A percentile compares a stretch with the other conserved stretches of the same genome.
These are phyloP conservation scores for Eucalyptus curtisii DNA, from an alignment of 345 rosid genomes.

Conservation along the genomic window DNA sequence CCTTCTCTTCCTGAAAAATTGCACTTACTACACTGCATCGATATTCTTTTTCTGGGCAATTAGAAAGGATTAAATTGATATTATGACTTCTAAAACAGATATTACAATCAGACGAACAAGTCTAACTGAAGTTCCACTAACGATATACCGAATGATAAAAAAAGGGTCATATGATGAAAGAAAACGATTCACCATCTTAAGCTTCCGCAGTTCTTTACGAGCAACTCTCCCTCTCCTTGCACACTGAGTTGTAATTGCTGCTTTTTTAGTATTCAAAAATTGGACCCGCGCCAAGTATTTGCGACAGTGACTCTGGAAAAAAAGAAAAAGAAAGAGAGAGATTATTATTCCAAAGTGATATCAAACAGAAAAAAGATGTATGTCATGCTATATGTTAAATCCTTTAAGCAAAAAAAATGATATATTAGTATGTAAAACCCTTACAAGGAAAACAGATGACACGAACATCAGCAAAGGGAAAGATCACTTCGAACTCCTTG, in stretches of 20 bases:
- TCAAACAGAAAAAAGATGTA: not conserved
- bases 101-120: not conserved
- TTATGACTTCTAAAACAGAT: not conserved
- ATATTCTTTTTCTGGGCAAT: not conserved
- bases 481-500: not conserved
- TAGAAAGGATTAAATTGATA: not conserved
- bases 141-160: not conserved
- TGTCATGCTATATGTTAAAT: not conserved
- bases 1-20: not conserved
- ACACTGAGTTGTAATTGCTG: conserved; percentile 73
- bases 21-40: not conserved
- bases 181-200: conserved; percentile 66
- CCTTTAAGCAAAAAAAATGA: not conserved
- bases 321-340: not conserved
- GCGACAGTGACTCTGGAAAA: conserved; percentile 58
- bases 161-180: not conserved
- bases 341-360: not conserved
- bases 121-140: not conserved
- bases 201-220: conserved; percentile 70
- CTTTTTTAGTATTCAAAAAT: conserved; percentile 57
- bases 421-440: not conserved
- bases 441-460: not conserved
- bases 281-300: conserved; percentile 46
- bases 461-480: not conserved
- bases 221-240: conserved; percentile 97